These are phyloP conservation scores for Pyricularia sp. DNA, from an alignment of 2,329 filamentous ascomycete genomes.

Conservation along the genomic window DNA sequence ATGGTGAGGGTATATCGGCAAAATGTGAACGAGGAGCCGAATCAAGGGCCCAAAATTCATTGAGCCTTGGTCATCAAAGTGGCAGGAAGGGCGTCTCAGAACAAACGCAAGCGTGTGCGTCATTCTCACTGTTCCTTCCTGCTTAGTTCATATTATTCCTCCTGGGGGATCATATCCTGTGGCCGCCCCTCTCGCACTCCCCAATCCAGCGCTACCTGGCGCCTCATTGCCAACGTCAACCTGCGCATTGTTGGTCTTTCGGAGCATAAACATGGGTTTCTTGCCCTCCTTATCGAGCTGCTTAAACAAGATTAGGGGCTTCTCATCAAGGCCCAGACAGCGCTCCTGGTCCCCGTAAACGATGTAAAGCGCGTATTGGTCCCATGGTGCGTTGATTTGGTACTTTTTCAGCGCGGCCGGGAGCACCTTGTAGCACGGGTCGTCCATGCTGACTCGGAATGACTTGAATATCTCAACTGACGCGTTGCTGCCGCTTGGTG, in stretches of 20 bases:
- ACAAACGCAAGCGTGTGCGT: neutral
- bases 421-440: conserved; percentile 94
- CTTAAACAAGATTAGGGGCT: conserved; percentile 92
- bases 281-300: conserved; percentile 93
- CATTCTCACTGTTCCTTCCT: neutral
- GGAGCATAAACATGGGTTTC: conserved; percentile 99
- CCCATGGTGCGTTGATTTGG: conserved; percentile 96
- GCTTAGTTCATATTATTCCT: conserved; percentile 40
- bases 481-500: conserved; percentile 43
- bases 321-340: conserved; percentile 84
- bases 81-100: neutral
- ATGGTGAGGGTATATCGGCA: neutral
- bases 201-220: conserved; percentile 45
- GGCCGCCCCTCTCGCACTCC: conserved; percentile 32
- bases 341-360: conserved; percentile 98
- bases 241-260: conserved; percentile 51
- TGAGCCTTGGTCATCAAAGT: neutral
- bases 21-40: neutral
- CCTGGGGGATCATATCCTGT: conserved; percentile 48
- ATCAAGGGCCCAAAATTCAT: neutral
- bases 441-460: conserved; percentile 95
- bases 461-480: conserved; percentile 97
- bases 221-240: conserved; percentile 33
- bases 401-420: conserved; percentile 96
- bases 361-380: conserved; percentile 95